These are phyloP conservation scores for Macrocybe gigantea DNA, from an alignment of 768 basidiomycete genomes.

Conservation along the genomic window DNA sequence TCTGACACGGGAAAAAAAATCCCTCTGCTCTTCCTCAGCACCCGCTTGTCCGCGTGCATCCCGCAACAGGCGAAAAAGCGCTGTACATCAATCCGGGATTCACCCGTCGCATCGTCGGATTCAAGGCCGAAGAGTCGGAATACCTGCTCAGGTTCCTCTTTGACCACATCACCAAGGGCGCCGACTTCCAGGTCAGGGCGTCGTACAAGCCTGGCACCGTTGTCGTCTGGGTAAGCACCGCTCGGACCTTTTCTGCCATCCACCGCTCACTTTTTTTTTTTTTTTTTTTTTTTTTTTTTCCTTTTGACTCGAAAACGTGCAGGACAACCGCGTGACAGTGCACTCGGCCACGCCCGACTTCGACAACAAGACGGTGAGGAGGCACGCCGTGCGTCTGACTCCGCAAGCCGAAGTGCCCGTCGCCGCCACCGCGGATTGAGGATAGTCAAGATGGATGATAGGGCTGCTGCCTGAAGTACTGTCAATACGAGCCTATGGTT, in stretches of 20 bases:
- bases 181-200: constrained; percentile 45
- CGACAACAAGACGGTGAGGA: constrained; percentile 18
- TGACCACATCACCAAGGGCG: constrained; percentile 45
- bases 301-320: neutral
- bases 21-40: constrained; percentile 24
- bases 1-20: neutral
- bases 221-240: constrained; percentile 38
- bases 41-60: constrained; percentile 52
- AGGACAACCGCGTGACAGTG: constrained; percentile 44
- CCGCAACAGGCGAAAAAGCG: constrained; percentile 58
- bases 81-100: constrained; percentile 54
- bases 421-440: neutral
- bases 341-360: constrained; percentile 40
- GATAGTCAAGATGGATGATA: too few species aligned
- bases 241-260: neutral
- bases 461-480: too few species aligned
- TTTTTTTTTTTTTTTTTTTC: neutral
- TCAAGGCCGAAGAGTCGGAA: constrained; percentile 49
- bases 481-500: too few species aligned
- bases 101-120: constrained; percentile 49
- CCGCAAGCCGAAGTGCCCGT: constrained; percentile 39
- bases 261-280: too few species aligned
- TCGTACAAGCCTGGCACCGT: constrained; percentile 48
- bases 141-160: constrained; percentile 49
- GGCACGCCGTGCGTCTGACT: constrained; percentile 42